Percentiles rank a stretch among this genome's conserved stretches.
phyloP scores from a whole-genome alignment of 1,284 basidiomycete species.

The Mrakiaceae sp. region DNA sequence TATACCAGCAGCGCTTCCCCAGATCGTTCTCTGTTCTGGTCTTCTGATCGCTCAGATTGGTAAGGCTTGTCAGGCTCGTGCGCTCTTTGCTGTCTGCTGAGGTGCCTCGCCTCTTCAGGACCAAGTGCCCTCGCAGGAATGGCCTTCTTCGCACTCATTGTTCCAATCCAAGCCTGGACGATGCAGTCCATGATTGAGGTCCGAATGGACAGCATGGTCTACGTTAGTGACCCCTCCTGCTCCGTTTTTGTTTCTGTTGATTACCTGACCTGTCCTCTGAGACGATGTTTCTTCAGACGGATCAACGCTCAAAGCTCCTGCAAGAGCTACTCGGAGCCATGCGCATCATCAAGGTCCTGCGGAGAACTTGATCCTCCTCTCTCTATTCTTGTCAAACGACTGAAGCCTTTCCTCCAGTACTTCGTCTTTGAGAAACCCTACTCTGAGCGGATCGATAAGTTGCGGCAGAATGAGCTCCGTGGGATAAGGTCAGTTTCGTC shows the following conservation, averaged over 20 bases:
- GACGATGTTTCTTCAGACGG: background rate
- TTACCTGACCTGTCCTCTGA: no score
- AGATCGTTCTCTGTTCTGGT: conserved; percentile 10
- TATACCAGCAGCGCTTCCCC: background rate
- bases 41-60: conserved; percentile 13
- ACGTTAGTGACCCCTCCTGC: background rate
- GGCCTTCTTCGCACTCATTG: conserved; percentile 13
- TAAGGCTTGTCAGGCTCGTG: background rate
- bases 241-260: background rate
- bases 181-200: conserved; percentile 6
- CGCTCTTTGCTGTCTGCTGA: background rate
- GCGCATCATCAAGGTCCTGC: conserved; percentile 6
- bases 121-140: conserved; percentile 12
- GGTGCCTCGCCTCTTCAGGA: background rate
- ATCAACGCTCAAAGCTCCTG: conserved; percentile 10
- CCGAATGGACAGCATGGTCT: conserved; percentile 9
- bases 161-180: conserved; percentile 6
- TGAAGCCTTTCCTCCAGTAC: background rate
- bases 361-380: background rate
- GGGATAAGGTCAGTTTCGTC: background rate
- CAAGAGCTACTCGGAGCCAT: conserved; percentile 16
- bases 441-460: conserved; percentile 5
- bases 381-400: background rate
- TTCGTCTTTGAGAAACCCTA: conserved; percentile 9
- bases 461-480: background rate